Percentiles rank a stretch among this genome's conserved stretches.
phyloP scores from a whole-genome alignment of 257 asterid genomes.

The Jasminum sambac region DNA sequence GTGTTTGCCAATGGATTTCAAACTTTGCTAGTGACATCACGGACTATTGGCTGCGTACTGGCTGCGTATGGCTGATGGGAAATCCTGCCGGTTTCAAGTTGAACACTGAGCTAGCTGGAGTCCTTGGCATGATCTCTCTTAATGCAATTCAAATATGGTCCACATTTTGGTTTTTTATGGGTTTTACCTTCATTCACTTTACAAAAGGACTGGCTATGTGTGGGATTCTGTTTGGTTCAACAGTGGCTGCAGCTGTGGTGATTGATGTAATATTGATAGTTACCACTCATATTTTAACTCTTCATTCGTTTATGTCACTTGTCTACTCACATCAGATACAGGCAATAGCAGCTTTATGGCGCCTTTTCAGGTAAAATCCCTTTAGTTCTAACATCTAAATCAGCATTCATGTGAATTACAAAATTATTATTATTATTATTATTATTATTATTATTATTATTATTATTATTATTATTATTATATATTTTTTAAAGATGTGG shows the following conservation, averaged over 20 bases:
- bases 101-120: slow-evolving; percentile 92
- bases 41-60: slow-evolving; percentile 71
- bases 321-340: slow-evolving; percentile 79
- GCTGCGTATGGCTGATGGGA: slow-evolving; percentile 99
- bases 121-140: slow-evolving; percentile 87
- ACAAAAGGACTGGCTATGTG: slow-evolving; percentile 61
- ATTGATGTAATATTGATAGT: slow-evolving; percentile 67
- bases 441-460: too few species aligned
- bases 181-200: slow-evolving; percentile 52
- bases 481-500: not conserved
- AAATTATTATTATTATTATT: too few species aligned
- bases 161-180: slow-evolving; percentile 70
- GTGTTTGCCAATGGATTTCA: slow-evolving; percentile 51
- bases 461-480: too few species aligned
- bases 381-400: slow-evolving; percentile 4
- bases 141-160: slow-evolving; percentile 92
- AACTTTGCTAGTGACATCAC: slow-evolving; percentile 61
- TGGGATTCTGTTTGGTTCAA: slow-evolving; percentile 77
- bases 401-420: not conserved
- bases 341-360: slow-evolving; percentile 91
- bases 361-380: slow-evolving; percentile 75
- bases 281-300: slow-evolving; percentile 69
- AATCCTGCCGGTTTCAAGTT: slow-evolving; percentile 98
- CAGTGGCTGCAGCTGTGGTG: slow-evolving; percentile 70
- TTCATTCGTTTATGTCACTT: slow-evolving; percentile 70